These are phyloP conservation scores for Penicillium silybi DNA, from an alignment of 495 filamentous ascomycete genomes.

Conservation along the genomic window DNA sequence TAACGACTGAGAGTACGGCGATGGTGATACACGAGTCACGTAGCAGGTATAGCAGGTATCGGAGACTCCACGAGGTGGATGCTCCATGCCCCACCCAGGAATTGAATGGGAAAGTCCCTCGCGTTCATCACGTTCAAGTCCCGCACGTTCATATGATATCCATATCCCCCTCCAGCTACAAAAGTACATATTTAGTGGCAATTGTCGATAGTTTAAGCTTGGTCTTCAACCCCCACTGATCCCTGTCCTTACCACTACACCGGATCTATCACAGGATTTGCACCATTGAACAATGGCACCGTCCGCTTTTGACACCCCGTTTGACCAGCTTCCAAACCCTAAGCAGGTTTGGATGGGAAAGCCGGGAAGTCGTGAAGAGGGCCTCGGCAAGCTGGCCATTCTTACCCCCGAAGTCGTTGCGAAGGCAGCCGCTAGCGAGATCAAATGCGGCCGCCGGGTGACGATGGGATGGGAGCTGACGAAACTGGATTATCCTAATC, in stretches of 20 bases:
- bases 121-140: not conserved
- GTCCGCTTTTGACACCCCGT: conserved; percentile 29
- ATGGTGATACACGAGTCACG: too few relatives aligned
- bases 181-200: not conserved
- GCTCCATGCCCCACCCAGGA: not conserved
- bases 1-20: not conserved
- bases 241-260: not conserved
- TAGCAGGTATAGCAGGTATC: too few relatives aligned
- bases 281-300: conserved; percentile 11
- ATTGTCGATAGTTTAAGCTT: not conserved
- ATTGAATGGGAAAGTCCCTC: too few relatives aligned
- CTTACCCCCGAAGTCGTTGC: conserved; percentile 41
- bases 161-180: not conserved
- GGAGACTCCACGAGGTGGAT: not conserved
- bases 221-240: not conserved
- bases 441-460: conserved; percentile 35
- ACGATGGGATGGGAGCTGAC: conserved; percentile 44
- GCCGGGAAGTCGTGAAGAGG: conserved; percentile 41
- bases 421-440: conserved; percentile 32
- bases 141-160: not conserved
- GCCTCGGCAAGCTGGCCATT: conserved; percentile 39
- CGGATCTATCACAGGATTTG: not conserved
- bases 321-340: conserved; percentile 40
- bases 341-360: conserved; percentile 41
- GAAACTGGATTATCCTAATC: conserved; percentile 43